Conservation (phyloP, 2,329 filamentous ascomycete species). For the Parafenestella ontariensis region DNA sequence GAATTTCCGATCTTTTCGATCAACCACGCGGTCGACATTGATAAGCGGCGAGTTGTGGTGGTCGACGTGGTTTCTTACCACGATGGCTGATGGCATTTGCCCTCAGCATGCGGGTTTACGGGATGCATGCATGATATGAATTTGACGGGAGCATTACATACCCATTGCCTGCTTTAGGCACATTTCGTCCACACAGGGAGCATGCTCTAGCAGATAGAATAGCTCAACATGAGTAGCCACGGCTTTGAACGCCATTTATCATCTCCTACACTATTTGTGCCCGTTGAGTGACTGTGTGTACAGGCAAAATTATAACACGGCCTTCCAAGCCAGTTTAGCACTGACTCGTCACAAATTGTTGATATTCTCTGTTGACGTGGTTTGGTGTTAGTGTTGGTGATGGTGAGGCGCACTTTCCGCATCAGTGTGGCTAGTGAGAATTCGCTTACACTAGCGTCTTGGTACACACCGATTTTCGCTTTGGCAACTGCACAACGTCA, state of each 20-base stretch:
- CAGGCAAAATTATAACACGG: too few species aligned
- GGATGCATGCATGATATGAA: conserved; percentile 18
- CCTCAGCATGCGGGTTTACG: conserved; percentile 5
- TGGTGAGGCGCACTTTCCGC: conserved; percentile 12
- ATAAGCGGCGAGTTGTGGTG: conserved; percentile 10
- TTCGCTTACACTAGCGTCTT: conserved; percentile 38
- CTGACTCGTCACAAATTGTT: too few species aligned
- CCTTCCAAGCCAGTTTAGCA: too few species aligned
- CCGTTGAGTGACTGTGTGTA: too few species aligned
- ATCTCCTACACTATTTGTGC: neutral
- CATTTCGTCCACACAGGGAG: conserved; percentile 5
- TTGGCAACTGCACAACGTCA: conserved; percentile 15
- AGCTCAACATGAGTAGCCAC: conserved; percentile 16
- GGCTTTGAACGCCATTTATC: neutral
- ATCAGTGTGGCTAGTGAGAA: conserved; percentile 14
- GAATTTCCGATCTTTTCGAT: neutral
- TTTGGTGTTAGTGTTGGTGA: neutral
- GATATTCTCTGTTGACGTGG: neutral
- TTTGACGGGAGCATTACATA: conserved; percentile 29
- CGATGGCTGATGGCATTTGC: conserved; percentile 2
- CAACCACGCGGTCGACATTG: neutral
- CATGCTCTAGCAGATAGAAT: conserved; percentile 25
- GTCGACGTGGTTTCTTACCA: neutral
- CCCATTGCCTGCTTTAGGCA: conserved; percentile 11
- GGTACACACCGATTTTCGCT: conserved; percentile 24